Conservation (phyloP, 768 basidiomycete species). For the Trametes cinnabarina region DNA sequence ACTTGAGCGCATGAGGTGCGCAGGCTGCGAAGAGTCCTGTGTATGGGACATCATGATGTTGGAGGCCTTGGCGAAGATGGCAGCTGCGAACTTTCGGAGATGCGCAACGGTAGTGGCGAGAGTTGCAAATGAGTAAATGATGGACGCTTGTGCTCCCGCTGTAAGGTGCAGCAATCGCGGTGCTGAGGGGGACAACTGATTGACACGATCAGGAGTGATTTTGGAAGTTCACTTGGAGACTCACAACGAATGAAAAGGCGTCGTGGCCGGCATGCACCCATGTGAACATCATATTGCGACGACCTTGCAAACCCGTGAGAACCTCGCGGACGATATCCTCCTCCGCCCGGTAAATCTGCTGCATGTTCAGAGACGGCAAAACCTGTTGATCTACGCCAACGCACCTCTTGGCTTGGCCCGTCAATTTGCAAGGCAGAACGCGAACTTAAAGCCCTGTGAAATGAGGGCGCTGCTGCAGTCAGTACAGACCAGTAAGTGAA, state of each 20-base stretch:
- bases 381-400: neutral
- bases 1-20: conserved; percentile 1
- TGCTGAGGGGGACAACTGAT: conserved; percentile 47
- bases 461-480: conserved; percentile 42
- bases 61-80: conserved; percentile 40
- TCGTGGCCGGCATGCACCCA: conserved; percentile 28
- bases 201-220: neutral
- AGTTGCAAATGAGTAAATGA: conserved; percentile 56
- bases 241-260: conserved; percentile 35
- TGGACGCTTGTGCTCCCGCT: conserved; percentile 61
- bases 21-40: neutral
- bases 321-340: conserved; percentile 76
- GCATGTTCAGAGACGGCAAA: neutral
- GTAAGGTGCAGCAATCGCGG: conserved; percentile 69
- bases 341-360: conserved; percentile 69
- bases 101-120: conserved; percentile 60
- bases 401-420: conserved; percentile 44
- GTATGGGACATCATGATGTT: conserved; percentile 20
- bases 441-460: conserved; percentile 39
- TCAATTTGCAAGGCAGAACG: conserved; percentile 38
- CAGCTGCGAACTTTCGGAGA: conserved; percentile 58
- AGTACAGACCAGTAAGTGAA: no score
- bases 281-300: conserved; percentile 54
- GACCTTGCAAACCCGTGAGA: conserved; percentile 73
- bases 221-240: no score